Evolutionary conservation across 352 stramenopile species (phyloP), one percentile per base, ranked within the genome.

Genomic region (Nothophytophthora sp.): DNA sequence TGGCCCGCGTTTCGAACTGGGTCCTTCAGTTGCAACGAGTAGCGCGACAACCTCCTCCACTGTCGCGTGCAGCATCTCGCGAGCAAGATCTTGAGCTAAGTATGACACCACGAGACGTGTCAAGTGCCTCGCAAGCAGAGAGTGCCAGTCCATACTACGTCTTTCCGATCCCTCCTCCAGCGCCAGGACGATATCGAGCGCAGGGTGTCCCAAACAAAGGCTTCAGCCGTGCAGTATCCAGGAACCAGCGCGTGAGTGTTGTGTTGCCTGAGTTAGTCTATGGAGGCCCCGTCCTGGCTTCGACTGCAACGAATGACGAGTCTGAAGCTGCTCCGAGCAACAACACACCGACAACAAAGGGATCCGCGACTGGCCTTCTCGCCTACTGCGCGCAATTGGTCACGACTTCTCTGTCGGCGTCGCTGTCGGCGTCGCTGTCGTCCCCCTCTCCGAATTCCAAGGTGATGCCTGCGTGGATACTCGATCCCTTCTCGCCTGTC

Each of bases 341-440:
- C 22, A 50, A 44, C 16, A 48, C 40, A 22, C 36, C 32, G 25
- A 25, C 58, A 1, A 35, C 39, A 16, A 77, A 77, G 37, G 68
- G 64, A 50, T 36, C 42, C 15, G 58, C 64, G 1, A 45, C 47
- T 22, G 46, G 41, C 6, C 43, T 84, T 3, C 28, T 84, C n/a
- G 53, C 74, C 10, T 80, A 67, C 50, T 85, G 68, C 30, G 50
- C 70, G 16, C 70, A 79, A 38, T 34, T 85, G 0, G 43, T 82
- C 25, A 46, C 56, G 13, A 68, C 65, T 2, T 70, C 64, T 11
- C 41, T 66, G 33, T 10, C 55, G 23, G 28, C 58, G 18, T 41
- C 64, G 12, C 41, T 66, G 33, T 10, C 55, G 23, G 28, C 58
- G 18, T 41, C 57, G 12, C 45, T 29, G 9, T 50, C 35, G n/a